These are phyloP conservation scores for Phytopythium oedochilum DNA, from an alignment of 352 stramenopile species.

Conservation along the genomic window DNA sequence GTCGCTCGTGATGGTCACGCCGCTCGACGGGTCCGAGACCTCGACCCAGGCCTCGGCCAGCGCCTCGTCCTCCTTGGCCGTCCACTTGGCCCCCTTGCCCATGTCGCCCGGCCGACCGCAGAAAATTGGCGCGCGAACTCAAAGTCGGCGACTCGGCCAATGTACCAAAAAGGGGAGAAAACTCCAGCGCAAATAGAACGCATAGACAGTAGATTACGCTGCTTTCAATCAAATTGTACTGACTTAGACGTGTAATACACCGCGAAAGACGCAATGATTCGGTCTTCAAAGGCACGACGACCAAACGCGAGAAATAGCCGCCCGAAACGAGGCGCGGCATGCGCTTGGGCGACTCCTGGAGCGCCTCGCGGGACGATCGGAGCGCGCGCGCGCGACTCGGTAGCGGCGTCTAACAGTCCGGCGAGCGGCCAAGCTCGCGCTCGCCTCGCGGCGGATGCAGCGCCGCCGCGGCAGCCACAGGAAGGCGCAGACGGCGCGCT, in stretches of 20 bases:
- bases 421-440: background rate
- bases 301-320: background rate
- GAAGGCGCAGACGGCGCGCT: constrained; percentile 51
- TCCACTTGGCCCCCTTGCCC: constrained; percentile 14
- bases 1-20: constrained; percentile 7
- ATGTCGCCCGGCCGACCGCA: constrained; percentile 1
- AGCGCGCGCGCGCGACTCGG: background rate
- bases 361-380: background rate
- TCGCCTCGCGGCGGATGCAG: constrained; percentile 14
- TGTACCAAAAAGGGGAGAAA: no score
- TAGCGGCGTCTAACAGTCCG: background rate
- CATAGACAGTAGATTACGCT: no score
- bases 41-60: constrained; percentile 12
- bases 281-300: background rate
- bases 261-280: background rate
- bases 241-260: background rate
- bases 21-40: constrained; percentile 6
- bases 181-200: no score
- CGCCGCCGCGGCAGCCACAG: constrained; percentile 21
- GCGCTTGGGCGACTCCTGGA: background rate
- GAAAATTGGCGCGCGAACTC: background rate
- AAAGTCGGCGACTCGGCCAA: no score
- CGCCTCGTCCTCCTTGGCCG: constrained; percentile 9
- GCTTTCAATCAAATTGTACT: background rate
- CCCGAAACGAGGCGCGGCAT: background rate